phyloP scores from a whole-genome alignment of 1,139 yeast genomes.

The Kodamaea ohmeri region DNA sequence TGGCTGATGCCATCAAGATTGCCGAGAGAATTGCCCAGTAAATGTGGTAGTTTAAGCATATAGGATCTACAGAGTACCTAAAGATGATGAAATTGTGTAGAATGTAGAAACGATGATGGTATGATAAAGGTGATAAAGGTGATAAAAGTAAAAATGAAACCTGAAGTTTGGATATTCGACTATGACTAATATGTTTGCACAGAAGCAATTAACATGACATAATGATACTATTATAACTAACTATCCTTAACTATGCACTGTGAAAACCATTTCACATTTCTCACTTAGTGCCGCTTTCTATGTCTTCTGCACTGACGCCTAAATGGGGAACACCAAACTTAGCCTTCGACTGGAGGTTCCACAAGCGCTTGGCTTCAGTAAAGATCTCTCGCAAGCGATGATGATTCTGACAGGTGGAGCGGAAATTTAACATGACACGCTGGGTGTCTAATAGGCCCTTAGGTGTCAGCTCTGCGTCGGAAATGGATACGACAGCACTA shows the following conservation, averaged over 20 bases:
- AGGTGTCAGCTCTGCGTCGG: slow-evolving; percentile 27
- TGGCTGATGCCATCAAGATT: slow-evolving; percentile 87
- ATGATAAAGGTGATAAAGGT: no score
- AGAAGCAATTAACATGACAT: no score
- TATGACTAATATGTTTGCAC: no score
- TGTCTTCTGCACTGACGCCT: no score
- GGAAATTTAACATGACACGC: slow-evolving; percentile 65
- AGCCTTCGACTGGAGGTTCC: slow-evolving; percentile 34
- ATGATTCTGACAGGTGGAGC: slow-evolving; percentile 57
- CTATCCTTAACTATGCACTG: no score
- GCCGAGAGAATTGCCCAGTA: slow-evolving; percentile 73
- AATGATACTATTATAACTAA: no score
- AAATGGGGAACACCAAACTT: no score
- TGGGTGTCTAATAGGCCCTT: slow-evolving; percentile 58
- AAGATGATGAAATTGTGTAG: not conserved
- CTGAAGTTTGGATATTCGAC: no score
- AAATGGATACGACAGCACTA: slow-evolving; percentile 24
- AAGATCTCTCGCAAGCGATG: slow-evolving; percentile 50
- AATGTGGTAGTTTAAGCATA: not conserved
- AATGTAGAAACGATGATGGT: no score
- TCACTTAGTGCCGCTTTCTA: no score
- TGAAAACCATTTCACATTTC: no score
- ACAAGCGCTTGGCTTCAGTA: slow-evolving; percentile 53
- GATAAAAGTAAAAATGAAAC: no score
- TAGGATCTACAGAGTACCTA: not conserved